Conservation (phyloP, 352 stramenopile species). For the Plasmopara viticola region DNA sequence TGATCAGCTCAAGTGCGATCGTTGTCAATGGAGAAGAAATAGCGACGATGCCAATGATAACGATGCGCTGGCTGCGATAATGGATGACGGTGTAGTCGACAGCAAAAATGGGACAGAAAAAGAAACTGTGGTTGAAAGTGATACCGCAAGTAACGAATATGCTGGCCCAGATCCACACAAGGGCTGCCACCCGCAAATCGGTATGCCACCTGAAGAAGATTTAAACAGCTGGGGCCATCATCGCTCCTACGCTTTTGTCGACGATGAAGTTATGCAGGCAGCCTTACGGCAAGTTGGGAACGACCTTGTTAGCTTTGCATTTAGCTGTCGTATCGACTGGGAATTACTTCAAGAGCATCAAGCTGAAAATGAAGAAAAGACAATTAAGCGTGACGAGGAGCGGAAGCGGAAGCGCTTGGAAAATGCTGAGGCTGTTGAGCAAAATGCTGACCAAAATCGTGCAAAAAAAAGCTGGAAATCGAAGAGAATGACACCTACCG, state of each 20-base stretch:
- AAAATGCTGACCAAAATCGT: constrained; percentile 20
- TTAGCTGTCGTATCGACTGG: constrained; percentile 95
- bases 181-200: constrained; percentile 75
- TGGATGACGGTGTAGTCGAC: constrained; percentile 46
- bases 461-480: constrained; percentile 18
- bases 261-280: constrained; percentile 94
- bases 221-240: constrained; percentile 97
- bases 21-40: constrained; percentile 85
- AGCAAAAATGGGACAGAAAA: constrained; percentile 16
- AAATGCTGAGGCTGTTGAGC: constrained; percentile 47
- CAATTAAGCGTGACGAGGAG: constrained; percentile 64
- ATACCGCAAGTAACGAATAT: constrained; percentile 11
- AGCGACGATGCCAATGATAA: constrained; percentile 21
- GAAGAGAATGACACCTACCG: constrained; percentile 33
- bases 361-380: constrained; percentile 68
- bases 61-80: constrained; percentile 16
- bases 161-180: constrained; percentile 25
- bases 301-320: constrained; percentile 89
- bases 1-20: constrained; percentile 95
- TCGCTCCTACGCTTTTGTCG: constrained; percentile 91
- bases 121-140: constrained; percentile 10
- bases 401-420: constrained; percentile 65
- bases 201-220: constrained; percentile 96
- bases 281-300: constrained; percentile 56
- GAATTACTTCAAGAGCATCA: constrained; percentile 88